These are phyloP conservation scores for Penicillium sp. DNA, from an alignment of 2,329 filamentous ascomycete genomes.

Conservation along the genomic window DNA sequence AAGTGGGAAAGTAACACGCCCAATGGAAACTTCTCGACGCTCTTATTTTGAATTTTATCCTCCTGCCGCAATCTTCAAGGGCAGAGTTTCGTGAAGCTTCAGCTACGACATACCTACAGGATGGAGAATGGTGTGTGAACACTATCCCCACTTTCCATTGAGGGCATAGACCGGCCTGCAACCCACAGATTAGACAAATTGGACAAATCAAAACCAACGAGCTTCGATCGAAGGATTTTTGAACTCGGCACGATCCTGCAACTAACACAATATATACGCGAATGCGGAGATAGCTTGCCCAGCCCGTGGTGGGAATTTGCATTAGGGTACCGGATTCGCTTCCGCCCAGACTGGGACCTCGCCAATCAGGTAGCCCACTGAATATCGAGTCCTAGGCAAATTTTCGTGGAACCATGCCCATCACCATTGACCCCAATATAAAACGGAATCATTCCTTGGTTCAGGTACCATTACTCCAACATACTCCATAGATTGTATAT, in stretches of 20 bases:
- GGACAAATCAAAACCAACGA: background rate
- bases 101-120: background rate
- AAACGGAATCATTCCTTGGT: background rate
- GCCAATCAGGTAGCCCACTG: background rate
- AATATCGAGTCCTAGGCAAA: background rate
- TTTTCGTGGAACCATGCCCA: background rate
- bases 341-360: background rate
- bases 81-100: background rate
- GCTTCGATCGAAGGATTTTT: slow-evolving; percentile 4
- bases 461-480: background rate
- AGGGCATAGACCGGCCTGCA: background rate
- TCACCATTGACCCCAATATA: background rate
- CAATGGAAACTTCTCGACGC: slow-evolving; percentile 21
- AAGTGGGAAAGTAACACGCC: slow-evolving; percentile 3
- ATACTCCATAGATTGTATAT: background rate
- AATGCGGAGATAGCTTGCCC: slow-evolving; percentile 6
- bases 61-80: background rate
- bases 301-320: background rate
- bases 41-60: background rate
- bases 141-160: slow-evolving; percentile 5
- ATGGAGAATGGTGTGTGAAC: background rate
- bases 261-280: background rate
- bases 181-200: background rate
- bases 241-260: background rate
- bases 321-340: background rate